Percentiles rank a stretch among this genome's conserved stretches.
These are phyloP conservation scores for Avena sativa DNA, from an alignment of 176 grass and related monocot genomes.

Conservation along the genomic window DNA sequence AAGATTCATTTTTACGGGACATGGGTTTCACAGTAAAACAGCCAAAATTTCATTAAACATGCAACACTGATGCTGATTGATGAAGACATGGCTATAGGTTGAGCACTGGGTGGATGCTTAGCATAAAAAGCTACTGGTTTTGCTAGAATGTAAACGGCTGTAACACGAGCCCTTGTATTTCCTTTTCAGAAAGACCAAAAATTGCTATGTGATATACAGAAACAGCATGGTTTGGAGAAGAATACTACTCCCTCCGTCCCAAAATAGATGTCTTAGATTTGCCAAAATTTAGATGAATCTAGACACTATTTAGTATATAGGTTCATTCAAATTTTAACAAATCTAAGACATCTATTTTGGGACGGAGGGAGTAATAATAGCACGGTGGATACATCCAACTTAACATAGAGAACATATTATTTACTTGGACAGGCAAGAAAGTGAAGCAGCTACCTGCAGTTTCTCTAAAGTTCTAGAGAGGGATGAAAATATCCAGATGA, in stretches of 20 bases:
- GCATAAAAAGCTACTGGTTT: constrained; percentile 14
- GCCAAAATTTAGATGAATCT: too few relatives aligned
- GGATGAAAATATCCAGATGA: constrained; percentile 99
- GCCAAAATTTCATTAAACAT: not conserved
- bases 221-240: not conserved
- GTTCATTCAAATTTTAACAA: too few relatives aligned
- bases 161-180: not conserved
- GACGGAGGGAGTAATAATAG: constrained; percentile 4
- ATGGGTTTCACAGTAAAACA: not conserved
- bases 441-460: constrained; percentile 73
- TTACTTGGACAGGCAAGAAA: constrained; percentile 29
- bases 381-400: not conserved
- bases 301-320: too few relatives aligned
- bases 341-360: too few relatives aligned
- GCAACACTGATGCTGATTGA: constrained; percentile 21
- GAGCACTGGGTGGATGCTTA: not conserved
- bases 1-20: not conserved
- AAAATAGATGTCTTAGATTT: too few relatives aligned
- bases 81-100: constrained; percentile 15
- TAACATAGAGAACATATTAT: constrained; percentile 29
- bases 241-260: too few relatives aligned
- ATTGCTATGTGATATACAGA: not conserved
- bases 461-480: constrained; percentile 98
- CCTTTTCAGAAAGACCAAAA: not conserved
- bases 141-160: constrained; percentile 3